These are phyloP conservation scores for Patellifolia procumbens DNA, from an alignment of 179 eudicot genomes.

Conservation along the genomic window DNA sequence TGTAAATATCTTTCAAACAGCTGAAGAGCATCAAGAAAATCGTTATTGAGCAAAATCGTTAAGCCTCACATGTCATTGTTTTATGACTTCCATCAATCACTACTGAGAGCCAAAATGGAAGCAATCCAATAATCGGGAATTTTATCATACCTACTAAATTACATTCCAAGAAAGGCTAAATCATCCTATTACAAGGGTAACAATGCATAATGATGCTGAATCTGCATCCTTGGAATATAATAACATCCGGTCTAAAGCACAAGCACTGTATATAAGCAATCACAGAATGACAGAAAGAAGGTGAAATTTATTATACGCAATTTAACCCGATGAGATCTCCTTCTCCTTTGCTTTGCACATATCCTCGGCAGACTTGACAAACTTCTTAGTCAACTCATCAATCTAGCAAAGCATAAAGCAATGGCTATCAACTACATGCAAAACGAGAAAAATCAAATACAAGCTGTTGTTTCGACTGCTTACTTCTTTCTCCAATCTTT, in stretches of 20 bases:
- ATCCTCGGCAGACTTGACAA: constrained; percentile 83
- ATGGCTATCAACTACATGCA: not conserved
- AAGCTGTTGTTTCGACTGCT: constrained; percentile 27
- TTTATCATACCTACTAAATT: not conserved
- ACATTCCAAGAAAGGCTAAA: not conserved
- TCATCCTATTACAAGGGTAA: not conserved
- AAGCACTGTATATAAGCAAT: constrained; percentile 2
- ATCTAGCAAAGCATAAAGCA: constrained; percentile 42
- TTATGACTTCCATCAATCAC: not conserved
- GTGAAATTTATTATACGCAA: not conserved
- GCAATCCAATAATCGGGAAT: not conserved
- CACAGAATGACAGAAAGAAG: not conserved
- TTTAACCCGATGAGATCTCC: constrained; percentile 62
- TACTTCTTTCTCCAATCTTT: constrained; percentile 89
- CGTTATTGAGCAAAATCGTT: not conserved
- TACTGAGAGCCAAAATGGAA: not conserved
- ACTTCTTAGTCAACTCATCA: constrained; percentile 89
- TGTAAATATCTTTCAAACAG: constrained; percentile 32
- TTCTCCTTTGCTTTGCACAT: constrained; percentile 96
- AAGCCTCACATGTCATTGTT: not conserved
- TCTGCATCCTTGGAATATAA: constrained; percentile 13
- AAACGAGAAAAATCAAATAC: not conserved
- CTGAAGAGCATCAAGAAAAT: not conserved
- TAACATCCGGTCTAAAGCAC: not conserved
- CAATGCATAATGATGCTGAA: constrained; percentile 10